Base-by-base conservation (phyloP, 2,329 filamentous ascomycete species). In the Botrytis pseudocinerea region DNA sequence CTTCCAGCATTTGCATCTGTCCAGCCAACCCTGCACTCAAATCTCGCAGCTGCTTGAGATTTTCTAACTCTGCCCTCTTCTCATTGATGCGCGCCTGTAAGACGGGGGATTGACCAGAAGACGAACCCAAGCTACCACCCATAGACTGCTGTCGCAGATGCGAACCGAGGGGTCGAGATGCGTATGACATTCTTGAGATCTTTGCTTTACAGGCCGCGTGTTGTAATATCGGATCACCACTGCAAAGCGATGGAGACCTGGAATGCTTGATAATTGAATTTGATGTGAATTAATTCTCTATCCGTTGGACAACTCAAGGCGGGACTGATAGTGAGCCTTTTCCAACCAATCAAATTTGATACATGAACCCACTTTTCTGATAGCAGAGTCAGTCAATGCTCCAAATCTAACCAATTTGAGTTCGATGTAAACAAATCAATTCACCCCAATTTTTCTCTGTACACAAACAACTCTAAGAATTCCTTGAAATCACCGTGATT, bases 31-130 rank as follows among this genome's bases (percentile, higher is more conserved):
- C 92, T 35, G 91, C 92, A 78, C 92, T 95, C 63, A 97, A 86
- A 78, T 94, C 91, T 77, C 92, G 89, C 69, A 97, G 84, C 81
- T 96, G 91, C 80, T 89, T 92, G 73, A 96, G 85, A 78, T 90
- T 93, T 78, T 94, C 92, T 9, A 97, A 87, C 82, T 97, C 93
- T 71, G 90, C 89, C 82, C 92, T 94, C 85, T 97, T 97, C 84
- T 96, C 93, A 76, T 92, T 90, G 80, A 97, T 94, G 76, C 93
- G 91, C 62, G 92, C 89, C 70, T 92, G 84, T 25, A 96, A 85
- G 40, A 89, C 88, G 1, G 92, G 89, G 1, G 92, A 92, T 81
- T 93, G 91, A 65, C 89, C 87, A 7, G 82, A 81, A 69, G 85
- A 84, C 42, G 85, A 82, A 73, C 78, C 80, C 16, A 80, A 74